These are phyloP conservation scores for Fusarium haematococcum DNA, from an alignment of 2,329 filamentous ascomycete species.

Conservation along the genomic window DNA sequence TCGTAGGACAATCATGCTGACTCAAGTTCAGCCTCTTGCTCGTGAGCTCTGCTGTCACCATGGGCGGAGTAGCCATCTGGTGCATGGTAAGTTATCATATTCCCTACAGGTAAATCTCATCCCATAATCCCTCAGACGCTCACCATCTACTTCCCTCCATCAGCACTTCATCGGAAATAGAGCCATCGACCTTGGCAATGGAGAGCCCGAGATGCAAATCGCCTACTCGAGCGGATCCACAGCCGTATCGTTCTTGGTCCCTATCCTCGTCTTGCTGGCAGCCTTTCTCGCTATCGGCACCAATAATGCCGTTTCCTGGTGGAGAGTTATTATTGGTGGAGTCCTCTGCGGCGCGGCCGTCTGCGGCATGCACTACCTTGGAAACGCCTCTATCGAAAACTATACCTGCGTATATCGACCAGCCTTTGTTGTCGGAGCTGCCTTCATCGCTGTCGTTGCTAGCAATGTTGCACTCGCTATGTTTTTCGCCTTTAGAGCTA, in stretches of 20 bases:
- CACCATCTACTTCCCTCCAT: too few relatives aligned
- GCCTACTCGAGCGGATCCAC: conserved; percentile 80
- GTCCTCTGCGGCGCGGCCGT: conserved; percentile 79
- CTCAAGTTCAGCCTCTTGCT: conserved; percentile 66
- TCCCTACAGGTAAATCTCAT: too few relatives aligned
- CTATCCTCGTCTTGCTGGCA: conserved; percentile 77
- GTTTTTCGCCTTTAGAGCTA: conserved; percentile 81
- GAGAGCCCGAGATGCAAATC: conserved; percentile 73
- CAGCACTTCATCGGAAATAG: conserved; percentile 76
- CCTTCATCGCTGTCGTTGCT: conserved; percentile 77
- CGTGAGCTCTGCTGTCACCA: conserved; percentile 72
- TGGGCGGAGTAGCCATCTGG: conserved; percentile 82
- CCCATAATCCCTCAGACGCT: too few relatives aligned
- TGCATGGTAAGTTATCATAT: conserved; percentile 65
- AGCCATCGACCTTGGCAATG: conserved; percentile 77
- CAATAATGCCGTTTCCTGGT: conserved; percentile 67
- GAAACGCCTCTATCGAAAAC: conserved; percentile 85
- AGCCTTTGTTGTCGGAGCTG: conserved; percentile 74
- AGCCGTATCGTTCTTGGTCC: conserved; percentile 81
- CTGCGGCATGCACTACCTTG: conserved; percentile 90
- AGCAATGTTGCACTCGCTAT: conserved; percentile 77
- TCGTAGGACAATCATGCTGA: too few relatives aligned
- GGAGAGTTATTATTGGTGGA: conserved; percentile 72
- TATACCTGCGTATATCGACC: conserved; percentile 74
- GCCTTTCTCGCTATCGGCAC: conserved; percentile 79